Percentiles rank a stretch among this genome's conserved stretches.
Evolutionary conservation across 306 rosid species (phyloP).

Genomic region (Crotalaria pallida): DNA sequence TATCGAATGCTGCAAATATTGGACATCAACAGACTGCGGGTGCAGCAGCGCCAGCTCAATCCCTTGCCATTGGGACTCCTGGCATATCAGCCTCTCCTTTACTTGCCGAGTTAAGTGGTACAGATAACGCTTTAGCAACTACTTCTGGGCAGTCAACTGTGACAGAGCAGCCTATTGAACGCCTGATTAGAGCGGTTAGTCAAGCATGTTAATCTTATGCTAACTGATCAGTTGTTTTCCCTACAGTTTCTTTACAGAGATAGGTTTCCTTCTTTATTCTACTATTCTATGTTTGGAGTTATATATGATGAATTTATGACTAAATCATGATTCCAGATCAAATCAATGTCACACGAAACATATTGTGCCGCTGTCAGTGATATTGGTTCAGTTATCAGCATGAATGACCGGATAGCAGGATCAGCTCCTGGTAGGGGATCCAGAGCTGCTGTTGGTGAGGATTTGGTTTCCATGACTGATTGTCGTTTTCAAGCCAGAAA

Average conservation of each 20-base stretch:
- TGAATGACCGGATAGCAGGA: slow-evolving; percentile 94
- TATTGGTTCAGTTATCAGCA: slow-evolving; percentile 77
- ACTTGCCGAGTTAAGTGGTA: slow-evolving; percentile 77
- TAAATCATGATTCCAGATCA: slow-evolving; percentile 53
- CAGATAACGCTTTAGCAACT: slow-evolving; percentile 53
- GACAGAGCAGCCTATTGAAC: slow-evolving; percentile 84
- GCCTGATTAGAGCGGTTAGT: slow-evolving; percentile 73
- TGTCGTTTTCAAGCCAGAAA: slow-evolving; percentile 83
- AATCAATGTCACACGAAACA: slow-evolving; percentile 63
- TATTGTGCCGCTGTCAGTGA: slow-evolving; percentile 75
- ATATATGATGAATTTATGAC: slow-evolving; percentile 14
- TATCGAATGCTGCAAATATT: slow-evolving; percentile 57
- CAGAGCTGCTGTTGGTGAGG: slow-evolving; percentile 96
- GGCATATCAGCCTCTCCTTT: slow-evolving; percentile 98
- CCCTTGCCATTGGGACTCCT: slow-evolving; percentile 96
- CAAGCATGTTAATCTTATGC: slow-evolving; percentile 11
- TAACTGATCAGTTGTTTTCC: neutral
- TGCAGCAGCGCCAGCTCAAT: slow-evolving; percentile 55
- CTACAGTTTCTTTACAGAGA: neutral
- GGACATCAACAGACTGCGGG: slow-evolving; percentile 61
- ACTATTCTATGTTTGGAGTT: slow-evolving; percentile 5
- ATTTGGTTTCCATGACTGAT: slow-evolving; percentile 86
- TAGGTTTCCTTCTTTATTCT: neutral
- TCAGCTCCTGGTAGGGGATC: slow-evolving; percentile 95
- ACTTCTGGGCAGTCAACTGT: slow-evolving; percentile 57